Conservation (phyloP, 225 moss, liverwort and hornwort genomes). For the Sphagnum tenellum region DNA sequence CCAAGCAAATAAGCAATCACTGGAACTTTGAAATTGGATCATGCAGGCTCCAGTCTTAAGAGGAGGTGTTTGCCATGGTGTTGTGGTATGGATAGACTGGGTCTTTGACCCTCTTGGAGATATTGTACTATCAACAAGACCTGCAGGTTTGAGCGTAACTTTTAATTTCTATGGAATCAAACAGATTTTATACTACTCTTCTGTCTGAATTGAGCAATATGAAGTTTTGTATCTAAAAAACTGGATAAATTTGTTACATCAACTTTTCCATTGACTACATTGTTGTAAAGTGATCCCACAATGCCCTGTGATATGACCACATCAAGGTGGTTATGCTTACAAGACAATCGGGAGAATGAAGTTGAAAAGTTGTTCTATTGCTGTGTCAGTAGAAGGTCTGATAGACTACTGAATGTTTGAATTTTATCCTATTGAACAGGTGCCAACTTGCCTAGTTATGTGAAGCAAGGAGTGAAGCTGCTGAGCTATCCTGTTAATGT, state of each 20-base stretch:
- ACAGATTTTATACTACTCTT: background rate
- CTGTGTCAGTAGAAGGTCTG: background rate
- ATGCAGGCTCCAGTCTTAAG: slow-evolving; percentile 28
- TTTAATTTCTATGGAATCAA: background rate
- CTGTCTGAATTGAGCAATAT: background rate
- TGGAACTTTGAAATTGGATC: background rate
- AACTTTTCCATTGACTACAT: no score
- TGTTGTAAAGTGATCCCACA: background rate
- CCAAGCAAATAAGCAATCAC: background rate
- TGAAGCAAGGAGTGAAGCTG: slow-evolving; percentile 63
- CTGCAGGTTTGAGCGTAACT: slow-evolving; percentile 25
- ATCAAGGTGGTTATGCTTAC: background rate
- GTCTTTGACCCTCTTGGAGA: slow-evolving; percentile 27
- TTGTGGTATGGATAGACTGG: slow-evolving; percentile 78
- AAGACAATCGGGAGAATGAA: background rate
- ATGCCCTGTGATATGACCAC: background rate
- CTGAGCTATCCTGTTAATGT: slow-evolving; percentile 35
- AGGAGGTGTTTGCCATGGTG: slow-evolving; percentile 42
- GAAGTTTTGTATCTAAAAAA: no score
- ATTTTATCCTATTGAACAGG: slow-evolving; percentile 1
- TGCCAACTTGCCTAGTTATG: slow-evolving; percentile 13
- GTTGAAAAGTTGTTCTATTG: no score
- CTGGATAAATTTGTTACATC: no score
- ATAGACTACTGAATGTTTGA: background rate
- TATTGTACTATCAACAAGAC: slow-evolving; percentile 50